Evolutionary conservation across 2,329 filamentous ascomycete species (phyloP).

Genomic region (Aspergillus ibericus): DNA sequence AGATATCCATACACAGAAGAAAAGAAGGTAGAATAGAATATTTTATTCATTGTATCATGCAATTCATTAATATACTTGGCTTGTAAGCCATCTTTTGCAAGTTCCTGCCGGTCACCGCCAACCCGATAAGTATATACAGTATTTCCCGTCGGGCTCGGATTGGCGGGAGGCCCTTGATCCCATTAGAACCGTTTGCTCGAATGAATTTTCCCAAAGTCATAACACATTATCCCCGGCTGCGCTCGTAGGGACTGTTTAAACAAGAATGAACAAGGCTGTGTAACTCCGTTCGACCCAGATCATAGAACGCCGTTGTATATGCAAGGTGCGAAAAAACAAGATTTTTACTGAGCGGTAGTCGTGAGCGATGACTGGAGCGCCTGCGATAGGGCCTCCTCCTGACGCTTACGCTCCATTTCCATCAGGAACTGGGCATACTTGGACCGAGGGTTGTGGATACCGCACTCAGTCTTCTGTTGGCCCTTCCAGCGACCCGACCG

Average conservation of each 20-base stretch:
- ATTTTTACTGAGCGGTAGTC: constrained; percentile 28
- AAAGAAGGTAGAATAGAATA: neutral
- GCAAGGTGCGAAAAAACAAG: constrained; percentile 11
- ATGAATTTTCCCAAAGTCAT: constrained; percentile 16
- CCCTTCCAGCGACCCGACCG: constrained; percentile 96
- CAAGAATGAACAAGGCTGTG: constrained; percentile 15
- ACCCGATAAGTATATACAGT: constrained; percentile 21
- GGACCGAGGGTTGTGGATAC: constrained; percentile 97
- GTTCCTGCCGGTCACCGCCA: constrained; percentile 5
- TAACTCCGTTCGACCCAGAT: constrained; percentile 20
- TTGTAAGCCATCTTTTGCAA: constrained; percentile 4
- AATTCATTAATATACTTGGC: constrained; percentile 20
- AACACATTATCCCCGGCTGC: constrained; percentile 18
- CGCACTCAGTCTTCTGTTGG: constrained; percentile 92
- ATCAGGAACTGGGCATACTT: constrained; percentile 83
- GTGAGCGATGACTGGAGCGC: constrained; percentile 41
- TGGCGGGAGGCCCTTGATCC: constrained; percentile 13
- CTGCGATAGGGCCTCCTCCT: constrained; percentile 56
- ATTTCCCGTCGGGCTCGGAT: constrained; percentile 7
- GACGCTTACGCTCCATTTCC: constrained; percentile 68
- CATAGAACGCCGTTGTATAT: constrained; percentile 20
- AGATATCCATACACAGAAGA: neutral
- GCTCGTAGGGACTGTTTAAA: constrained; percentile 2
- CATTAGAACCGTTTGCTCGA: constrained; percentile 1
- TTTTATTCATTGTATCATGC: constrained; percentile 22